Evolutionary conservation across 225 moss, liverwort and hornwort genomes (phyloP), one percentile per base, ranked within the genome.

Genomic region (Rhytidiadelphus loreus): DNA sequence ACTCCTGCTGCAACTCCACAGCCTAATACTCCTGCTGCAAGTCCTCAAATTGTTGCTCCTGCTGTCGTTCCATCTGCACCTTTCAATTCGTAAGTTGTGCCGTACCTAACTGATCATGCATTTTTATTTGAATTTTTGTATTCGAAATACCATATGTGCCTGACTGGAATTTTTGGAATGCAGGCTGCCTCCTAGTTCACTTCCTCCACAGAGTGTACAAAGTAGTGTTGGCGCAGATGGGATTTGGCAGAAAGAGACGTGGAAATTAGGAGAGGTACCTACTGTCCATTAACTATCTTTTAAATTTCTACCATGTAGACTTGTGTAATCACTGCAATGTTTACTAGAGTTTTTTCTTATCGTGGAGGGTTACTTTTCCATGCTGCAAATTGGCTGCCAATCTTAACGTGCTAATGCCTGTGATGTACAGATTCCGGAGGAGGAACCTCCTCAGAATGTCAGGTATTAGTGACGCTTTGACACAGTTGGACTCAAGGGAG

Each of bases 231-330:
- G 80, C 52, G 83, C 63, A 48, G 90, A 93, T 83, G 86, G 84
- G 46, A 75, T 93, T 84, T 93, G 93, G 93, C 93, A 90, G 86
- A 90, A 93, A 83, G 86, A 91, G 63, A 85, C 71, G 23, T 93
- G 93, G 93, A 93, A 89, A 76, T 71, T 93, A 88, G 93, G 91
- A 84, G 93, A 93, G 92, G 92, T 92, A 89, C 37, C 53, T 74
- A 30, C 78, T 48, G 12, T 77, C 30, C 85, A 30, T 81, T 37
- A 79, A 73, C 21, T 82, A 13, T 56, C 17, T 18, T 35, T 39
- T 46, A 69, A 83, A 63, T 75, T n/a, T 71, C 12, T 24, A 64
- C 23, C 19, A 6, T 60, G 61, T 75, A 55, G 19, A 37, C 33
- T 53, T 23, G 33, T 41, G 55, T 57, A 29, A n/a, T 80, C 37